phyloP scores from a whole-genome alignment of 345 rosid genomes.

The Populus deltoides region DNA sequence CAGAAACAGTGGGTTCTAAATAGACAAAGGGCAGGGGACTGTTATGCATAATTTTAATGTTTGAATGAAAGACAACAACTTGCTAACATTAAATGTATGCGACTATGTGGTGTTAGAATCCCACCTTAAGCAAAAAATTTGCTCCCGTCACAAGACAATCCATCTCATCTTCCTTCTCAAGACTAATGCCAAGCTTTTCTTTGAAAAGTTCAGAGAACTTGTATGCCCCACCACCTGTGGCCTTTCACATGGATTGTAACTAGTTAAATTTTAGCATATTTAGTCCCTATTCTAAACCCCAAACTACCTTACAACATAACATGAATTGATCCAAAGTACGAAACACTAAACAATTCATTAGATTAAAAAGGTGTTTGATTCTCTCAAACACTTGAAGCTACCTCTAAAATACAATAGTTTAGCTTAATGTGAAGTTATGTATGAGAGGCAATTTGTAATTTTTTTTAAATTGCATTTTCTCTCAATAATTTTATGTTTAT shows the following conservation, averaged over 20 bases:
- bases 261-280: conserved; percentile 12
- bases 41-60: neutral
- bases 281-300: neutral
- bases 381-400: neutral
- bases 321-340: neutral
- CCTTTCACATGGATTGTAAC: conserved; percentile 49
- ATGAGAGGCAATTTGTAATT: neutral
- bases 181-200: conserved; percentile 88
- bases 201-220: conserved; percentile 89
- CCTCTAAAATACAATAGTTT: neutral
- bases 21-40: neutral
- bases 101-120: conserved; percentile 1
- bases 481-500: neutral
- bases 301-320: conserved; percentile 1
- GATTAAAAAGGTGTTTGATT: neutral
- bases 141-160: conserved; percentile 97
- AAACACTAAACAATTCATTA: conserved; percentile 1
- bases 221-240: conserved; percentile 99
- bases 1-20: neutral
- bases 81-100: conserved; percentile 5
- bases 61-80: neutral
- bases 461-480: neutral
- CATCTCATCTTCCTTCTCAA: conserved; percentile 99
- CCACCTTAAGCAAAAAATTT: conserved; percentile 92
- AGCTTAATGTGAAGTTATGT: neutral